Percentiles rank a stretch among this genome's conserved stretches.
These are phyloP conservation scores for Nemania sp. DNA, from an alignment of 2,329 filamentous ascomycete genomes.

Conservation along the genomic window DNA sequence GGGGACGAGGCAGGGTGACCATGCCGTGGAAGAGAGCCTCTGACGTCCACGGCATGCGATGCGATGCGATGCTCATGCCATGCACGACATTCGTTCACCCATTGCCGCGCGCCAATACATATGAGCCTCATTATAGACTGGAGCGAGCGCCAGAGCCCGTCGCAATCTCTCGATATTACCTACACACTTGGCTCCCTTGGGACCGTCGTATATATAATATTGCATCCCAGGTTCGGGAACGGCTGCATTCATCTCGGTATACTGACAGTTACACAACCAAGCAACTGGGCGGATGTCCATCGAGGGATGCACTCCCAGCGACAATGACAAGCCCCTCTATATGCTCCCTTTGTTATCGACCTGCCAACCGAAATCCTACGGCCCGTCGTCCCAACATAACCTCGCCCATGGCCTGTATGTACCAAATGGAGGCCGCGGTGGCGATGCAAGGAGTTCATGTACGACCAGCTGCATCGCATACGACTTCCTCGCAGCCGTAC, in stretches of 20 bases:
- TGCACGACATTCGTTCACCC: constrained; percentile 39
- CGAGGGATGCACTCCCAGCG: background rate
- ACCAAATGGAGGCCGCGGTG: no score
- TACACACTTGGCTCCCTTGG: background rate
- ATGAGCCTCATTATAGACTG: constrained; percentile 23
- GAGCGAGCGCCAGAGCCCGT: background rate
- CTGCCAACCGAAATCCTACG: constrained; percentile 2
- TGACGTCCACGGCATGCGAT: constrained; percentile 38
- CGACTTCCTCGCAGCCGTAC: constrained; percentile 2
- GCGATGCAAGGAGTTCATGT: constrained; percentile 3
- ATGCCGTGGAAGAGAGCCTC: constrained; percentile 40
- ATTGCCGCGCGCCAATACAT: constrained; percentile 25
- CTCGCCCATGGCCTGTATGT: background rate
- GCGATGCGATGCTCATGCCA: constrained; percentile 39
- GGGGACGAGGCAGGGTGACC: constrained; percentile 36
- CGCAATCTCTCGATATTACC: background rate
- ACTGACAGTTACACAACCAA: background rate
- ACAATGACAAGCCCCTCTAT: no score
- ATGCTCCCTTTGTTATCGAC: no score
- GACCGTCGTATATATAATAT: background rate
- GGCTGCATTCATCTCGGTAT: background rate
- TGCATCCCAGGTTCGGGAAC: background rate
- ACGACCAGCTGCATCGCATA: constrained; percentile 15
- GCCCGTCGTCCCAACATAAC: background rate
- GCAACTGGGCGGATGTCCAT: background rate